Evolutionary conservation across 176 grass and related monocot species (phyloP), one percentile per base, ranked within the genome.

Genomic region (Guadua angustifolia): DNA sequence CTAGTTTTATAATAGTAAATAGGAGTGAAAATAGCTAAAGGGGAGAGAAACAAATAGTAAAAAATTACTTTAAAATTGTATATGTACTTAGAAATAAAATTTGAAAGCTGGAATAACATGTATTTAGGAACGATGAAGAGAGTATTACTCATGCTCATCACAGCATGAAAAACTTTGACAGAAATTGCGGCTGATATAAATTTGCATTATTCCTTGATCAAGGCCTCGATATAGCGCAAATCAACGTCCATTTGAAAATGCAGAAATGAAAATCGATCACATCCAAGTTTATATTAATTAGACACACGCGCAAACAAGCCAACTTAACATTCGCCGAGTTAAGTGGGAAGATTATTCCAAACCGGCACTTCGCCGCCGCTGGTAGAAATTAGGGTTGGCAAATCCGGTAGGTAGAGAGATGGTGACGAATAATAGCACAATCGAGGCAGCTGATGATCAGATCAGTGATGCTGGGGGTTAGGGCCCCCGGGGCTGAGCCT

Each of bases 381-480:
- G 81, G 57, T 42, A 71, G 42, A 47, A 40, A 70, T 61, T 49
- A 21, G 22, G 35, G 22, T 29, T 59, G 49, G 17, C 39, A 80
- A 69, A 1, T 73, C 57, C 6, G 0, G 44, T 22, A 45, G 35
- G 44, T 17, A 44, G 46, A 32, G 10, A 66, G 32, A 59, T 21
- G 15, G 33, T 7, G 5, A 18, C 11, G 21, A 70, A 6, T 63
- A 16, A 65, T 26, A 9, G 7, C 19, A 44, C 40, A 17, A 18
- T 12, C 43, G 8, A 61, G 40, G 56, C 6, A 52, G 62, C 19
- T 53, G 17, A 75, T 66, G 46, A 35, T 24, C 33, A n/a, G 10
- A 79, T 89, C 56, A 89, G 56, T 89, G 88, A 71, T 89, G 88
- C 83, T 89, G 83, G 6, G 88, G 88, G 7, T 89, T 89, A 32